These are phyloP conservation scores for Coffea canephora DNA, from an alignment of 257 asterid species.

Conservation along the genomic window DNA sequence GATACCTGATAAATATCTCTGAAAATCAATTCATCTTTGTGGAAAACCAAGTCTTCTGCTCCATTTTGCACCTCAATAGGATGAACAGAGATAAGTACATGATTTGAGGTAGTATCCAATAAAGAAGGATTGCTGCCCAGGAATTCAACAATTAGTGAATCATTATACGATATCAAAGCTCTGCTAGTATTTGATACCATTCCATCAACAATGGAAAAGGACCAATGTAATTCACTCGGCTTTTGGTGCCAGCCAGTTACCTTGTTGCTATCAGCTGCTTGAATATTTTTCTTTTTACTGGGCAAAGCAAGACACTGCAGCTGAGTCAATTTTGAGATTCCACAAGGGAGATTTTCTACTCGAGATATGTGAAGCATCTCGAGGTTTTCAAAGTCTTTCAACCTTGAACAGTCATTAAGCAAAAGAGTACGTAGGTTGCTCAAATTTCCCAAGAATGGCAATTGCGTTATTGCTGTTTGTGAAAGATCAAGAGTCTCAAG, in stretches of 20 bases:
- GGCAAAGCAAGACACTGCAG: conserved; percentile 3
- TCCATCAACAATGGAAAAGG: neutral
- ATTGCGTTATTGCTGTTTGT: neutral
- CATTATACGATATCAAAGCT: no score
- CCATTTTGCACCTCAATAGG: neutral
- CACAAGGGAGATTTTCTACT: conserved; percentile 4
- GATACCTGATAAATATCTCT: neutral
- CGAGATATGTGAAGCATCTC: neutral
- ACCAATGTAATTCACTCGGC: neutral
- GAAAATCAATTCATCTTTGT: neutral
- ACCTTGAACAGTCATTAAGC: neutral
- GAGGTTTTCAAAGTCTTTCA: neutral
- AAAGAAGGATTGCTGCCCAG: no score
- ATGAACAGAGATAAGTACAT: no score
- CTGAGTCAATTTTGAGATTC: conserved; percentile 7
- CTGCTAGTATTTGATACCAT: neutral
- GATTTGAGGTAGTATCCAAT: no score
- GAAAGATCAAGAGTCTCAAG: conserved; percentile 3
- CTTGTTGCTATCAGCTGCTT: neutral
- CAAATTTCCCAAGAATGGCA: neutral
- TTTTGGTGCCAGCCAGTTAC: neutral
- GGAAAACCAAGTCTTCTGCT: neutral
- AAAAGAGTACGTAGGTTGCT: neutral
- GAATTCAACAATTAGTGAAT: no score
- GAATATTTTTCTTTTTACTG: neutral